These are phyloP conservation scores for Cladosporium sp. DNA, from an alignment of 2,329 filamentous ascomycete genomes.

Conservation along the genomic window DNA sequence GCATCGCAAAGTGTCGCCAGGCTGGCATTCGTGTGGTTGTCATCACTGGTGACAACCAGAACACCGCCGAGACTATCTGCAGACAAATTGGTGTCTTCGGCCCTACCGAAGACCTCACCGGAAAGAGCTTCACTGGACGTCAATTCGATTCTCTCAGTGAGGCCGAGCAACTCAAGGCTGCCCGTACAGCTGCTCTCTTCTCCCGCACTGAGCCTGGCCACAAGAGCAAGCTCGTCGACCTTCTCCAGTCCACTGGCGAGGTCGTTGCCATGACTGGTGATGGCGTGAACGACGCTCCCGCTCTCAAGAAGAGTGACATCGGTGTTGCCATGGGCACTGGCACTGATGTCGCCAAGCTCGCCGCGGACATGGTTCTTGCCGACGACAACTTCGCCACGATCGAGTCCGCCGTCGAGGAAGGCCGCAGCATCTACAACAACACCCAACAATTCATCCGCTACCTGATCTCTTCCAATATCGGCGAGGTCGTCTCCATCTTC, in stretches of 20 bases:
- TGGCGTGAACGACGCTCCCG: conserved; percentile 70
- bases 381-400: conserved; percentile 99
- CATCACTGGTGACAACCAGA: conserved; percentile 96
- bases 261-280: conserved; percentile 74
- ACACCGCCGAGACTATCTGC: conserved; percentile 96
- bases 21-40: conserved; percentile 96
- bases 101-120: conserved; percentile 71
- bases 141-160: conserved; percentile 86
- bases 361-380: conserved; percentile 73
- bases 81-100: conserved; percentile 94
- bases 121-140: conserved; percentile 92
- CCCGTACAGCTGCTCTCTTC: conserved; percentile 83
- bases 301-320: conserved; percentile 70
- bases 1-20: conserved; percentile 83
- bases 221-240: conserved; percentile 73
- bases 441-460: conserved; percentile 99
- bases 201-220: conserved; percentile 86
- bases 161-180: conserved; percentile 75
- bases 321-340: conserved; percentile 71
- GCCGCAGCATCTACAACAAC: conserved; percentile 98
- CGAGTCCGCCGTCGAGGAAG: conserved; percentile 91
- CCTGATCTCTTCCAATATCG: conserved; percentile 98
- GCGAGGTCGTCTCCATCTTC: conserved; percentile 98
- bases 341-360: conserved; percentile 68
- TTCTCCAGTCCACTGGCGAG: conserved; percentile 69